phyloP scores from a whole-genome alignment of 148 eudicot species.

The Rheum nobile region DNA sequence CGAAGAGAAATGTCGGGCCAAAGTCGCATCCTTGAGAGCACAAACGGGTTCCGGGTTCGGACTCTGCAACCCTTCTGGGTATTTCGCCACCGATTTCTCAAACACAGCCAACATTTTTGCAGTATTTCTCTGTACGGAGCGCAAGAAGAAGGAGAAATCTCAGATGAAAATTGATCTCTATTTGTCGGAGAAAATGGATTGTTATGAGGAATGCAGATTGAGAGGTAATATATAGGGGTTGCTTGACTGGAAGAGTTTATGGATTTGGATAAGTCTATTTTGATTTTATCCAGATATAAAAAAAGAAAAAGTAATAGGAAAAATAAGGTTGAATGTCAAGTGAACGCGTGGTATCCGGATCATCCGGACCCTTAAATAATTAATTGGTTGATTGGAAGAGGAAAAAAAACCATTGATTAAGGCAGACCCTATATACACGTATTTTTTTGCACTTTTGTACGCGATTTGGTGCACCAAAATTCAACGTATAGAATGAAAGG shows the following conservation, averaged over 20 bases:
- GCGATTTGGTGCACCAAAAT: no score
- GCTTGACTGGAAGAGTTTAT: background rate
- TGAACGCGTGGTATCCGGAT: background rate
- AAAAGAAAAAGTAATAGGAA: background rate
- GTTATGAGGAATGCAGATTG: background rate
- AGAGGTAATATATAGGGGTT: background rate
- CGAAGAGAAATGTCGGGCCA: slow-evolving; percentile 25
- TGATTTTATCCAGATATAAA: background rate
- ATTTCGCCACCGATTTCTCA: slow-evolving; percentile 29
- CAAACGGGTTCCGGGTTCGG: slow-evolving; percentile 10
- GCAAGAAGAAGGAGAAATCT: background rate
- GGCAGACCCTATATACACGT: no score
- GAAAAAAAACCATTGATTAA: no score
- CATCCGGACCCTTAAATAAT: background rate
- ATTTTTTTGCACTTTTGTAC: no score
- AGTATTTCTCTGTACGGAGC: background rate
- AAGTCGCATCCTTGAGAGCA: slow-evolving; percentile 22
- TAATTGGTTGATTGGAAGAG: background rate
- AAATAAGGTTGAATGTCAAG: background rate
- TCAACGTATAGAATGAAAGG: no score
- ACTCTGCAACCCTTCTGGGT: slow-evolving; percentile 34
- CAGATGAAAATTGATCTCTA: background rate
- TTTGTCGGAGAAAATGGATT: background rate
- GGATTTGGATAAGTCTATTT: slow-evolving; percentile 5
- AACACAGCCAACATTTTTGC: slow-evolving; percentile 32